Evolutionary conservation across 148 eudicot species (phyloP).

Genomic region (Rheum nobile): DNA sequence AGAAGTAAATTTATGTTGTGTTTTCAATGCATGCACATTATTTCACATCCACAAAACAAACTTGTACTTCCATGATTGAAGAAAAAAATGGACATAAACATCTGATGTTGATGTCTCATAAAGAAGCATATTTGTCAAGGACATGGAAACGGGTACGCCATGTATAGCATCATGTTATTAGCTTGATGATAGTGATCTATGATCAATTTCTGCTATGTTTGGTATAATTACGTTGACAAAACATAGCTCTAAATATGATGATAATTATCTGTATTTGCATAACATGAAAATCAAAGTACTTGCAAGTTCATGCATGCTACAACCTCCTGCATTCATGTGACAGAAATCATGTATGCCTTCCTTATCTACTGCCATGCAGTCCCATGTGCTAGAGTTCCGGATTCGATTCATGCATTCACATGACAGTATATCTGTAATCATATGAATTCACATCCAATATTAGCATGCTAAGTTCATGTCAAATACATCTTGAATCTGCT

Average conservation of each 20-base stretch:
- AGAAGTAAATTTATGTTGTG: not conserved
- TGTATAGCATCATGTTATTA: not conserved
- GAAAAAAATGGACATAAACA: not conserved
- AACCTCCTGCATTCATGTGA: not conserved
- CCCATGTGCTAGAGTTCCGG: not conserved
- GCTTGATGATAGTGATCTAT: not conserved
- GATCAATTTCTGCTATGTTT: not conserved
- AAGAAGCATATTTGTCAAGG: not conserved
- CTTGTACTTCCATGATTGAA: not conserved
- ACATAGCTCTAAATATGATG: conserved; percentile 1
- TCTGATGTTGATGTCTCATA: not conserved
- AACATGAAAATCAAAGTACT: not conserved
- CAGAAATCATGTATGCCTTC: conserved; percentile 10
- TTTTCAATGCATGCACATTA: not conserved
- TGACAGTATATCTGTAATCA: not conserved
- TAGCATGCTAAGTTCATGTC: not conserved
- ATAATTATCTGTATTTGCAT: not conserved
- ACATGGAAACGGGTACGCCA: not conserved
- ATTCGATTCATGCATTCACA: not conserved
- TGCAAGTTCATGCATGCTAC: not conserved
- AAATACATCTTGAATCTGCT: not conserved
- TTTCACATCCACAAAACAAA: not conserved
- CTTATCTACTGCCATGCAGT: conserved; percentile 7
- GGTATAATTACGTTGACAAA: not conserved
- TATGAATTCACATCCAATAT: not conserved